phyloP scores from a whole-genome alignment of 2,329 filamentous ascomycete species.

The Xylaria arbuscula region DNA sequence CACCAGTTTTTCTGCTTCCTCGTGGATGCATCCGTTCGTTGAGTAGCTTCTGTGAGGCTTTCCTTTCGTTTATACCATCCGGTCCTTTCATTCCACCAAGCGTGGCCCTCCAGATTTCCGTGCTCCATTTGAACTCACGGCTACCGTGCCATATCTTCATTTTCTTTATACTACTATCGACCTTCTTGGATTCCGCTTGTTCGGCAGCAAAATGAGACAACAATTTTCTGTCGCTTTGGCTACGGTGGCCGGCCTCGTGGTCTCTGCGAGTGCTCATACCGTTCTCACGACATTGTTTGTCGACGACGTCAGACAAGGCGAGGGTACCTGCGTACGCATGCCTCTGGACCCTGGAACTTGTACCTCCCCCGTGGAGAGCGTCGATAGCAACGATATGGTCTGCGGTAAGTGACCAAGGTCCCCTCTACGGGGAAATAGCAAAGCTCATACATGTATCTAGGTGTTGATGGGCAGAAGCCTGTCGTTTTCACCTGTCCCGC shows the following conservation, averaged over 20 bases:
- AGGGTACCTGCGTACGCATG: constrained; percentile 78
- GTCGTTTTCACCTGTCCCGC: constrained; percentile 63
- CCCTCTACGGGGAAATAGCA: constrained; percentile 41
- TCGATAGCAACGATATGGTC: constrained; percentile 72
- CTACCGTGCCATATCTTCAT: not conserved
- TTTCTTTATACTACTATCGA: not conserved
- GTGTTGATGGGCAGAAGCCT: constrained; percentile 56
- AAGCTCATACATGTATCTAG: constrained; percentile 48
- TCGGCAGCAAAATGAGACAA: constrained; percentile 52
- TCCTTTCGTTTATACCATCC: constrained; percentile 29
- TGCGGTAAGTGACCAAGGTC: constrained; percentile 66
- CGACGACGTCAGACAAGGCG: constrained; percentile 72
- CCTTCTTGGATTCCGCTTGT: not conserved
- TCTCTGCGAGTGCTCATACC: constrained; percentile 65
- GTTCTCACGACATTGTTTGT: constrained; percentile 72
- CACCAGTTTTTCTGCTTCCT: constrained; percentile 6
- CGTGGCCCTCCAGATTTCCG: not conserved
- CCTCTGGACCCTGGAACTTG: constrained; percentile 62
- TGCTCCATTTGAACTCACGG: not conserved
- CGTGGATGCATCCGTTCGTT: constrained; percentile 23
- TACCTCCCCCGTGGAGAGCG: constrained; percentile 67
- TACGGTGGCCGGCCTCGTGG: constrained; percentile 52
- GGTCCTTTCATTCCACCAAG: constrained; percentile 18
- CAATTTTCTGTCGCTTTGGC: constrained; percentile 46
- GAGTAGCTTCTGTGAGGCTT: constrained; percentile 35